Base-by-base conservation (phyloP, 2,329 filamentous ascomycete genomes). In the Pestalotiopsis sp. region DNA sequence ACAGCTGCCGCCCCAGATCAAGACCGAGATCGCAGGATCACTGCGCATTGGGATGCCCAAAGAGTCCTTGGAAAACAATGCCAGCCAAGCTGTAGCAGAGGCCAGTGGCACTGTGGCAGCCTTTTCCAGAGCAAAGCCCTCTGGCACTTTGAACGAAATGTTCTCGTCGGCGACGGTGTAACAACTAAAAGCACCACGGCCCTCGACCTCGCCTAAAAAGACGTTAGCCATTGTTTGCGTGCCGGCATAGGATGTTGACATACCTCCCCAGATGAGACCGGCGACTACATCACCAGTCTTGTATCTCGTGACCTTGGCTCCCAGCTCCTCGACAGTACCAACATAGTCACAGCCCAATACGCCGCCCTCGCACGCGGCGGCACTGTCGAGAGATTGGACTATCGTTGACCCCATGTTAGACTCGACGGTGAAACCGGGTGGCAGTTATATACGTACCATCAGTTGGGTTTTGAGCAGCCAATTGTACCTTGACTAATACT, bases 301-400 rank as follows among this genome's bases (percentile, higher is more conserved):
- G 36, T 20, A 25, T 25, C 14, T 64, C 9, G n/a, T 45, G 20
- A 64, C 61, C 4, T 64, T 49, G 38, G 36, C 36, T 5, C 61
- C 61, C 13, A 45, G 20, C 20, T 9, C n/a, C 20, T 64, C 61
- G 36, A 64, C 61, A 4, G 61, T 64, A 23, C 61, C 61, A 4
- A 38, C 40, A 49, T 52, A 64, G 40, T 64, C 61, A 25, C 61
- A 64, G 6, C 61, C 61, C 9, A 64, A 23, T 5, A 64, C 61
- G 36, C n/a, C 61, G 25, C 38, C 61, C 2, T 64, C 40, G 36
- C 61, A 27, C 14, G 38, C 14, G 31, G 59, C 59, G 13, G 38
- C 38, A 14, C 1, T 45, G 25, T 64, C 38, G 12, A 64, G 25
- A 25, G 40, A 49, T 25, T 64, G 36, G 7, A 64, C 61, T 45